These are phyloP conservation scores for Berberis vulgaris DNA, from an alignment of 164 flowering plant genomes.

Conservation along the genomic window DNA sequence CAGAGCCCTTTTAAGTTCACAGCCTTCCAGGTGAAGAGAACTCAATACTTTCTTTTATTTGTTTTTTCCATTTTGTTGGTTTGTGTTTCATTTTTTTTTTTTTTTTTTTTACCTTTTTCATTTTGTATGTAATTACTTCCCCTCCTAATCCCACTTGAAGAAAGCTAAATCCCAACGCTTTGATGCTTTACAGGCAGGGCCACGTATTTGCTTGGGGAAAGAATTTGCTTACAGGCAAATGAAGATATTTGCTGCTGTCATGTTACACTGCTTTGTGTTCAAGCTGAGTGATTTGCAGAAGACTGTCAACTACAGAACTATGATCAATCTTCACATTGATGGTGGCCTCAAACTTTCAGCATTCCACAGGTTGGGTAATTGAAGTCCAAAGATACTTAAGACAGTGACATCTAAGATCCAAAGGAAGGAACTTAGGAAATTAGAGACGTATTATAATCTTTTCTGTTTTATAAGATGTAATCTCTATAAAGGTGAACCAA, in stretches of 20 bases:
- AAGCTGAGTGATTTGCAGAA: constrained; percentile 34
- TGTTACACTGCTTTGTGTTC: constrained; percentile 45
- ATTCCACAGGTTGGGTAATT: constrained; percentile 12
- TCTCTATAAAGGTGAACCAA: too few species aligned
- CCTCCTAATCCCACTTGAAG: too few species aligned
- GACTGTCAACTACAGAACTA: constrained; percentile 43
- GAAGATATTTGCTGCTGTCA: constrained; percentile 54
- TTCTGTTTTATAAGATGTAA: too few species aligned
- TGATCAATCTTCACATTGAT: constrained; percentile 63
- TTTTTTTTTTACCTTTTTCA: too few species aligned
- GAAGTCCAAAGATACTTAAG: background rate
- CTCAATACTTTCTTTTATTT: too few species aligned
- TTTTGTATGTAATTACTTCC: too few species aligned
- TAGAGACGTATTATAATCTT: too few species aligned
- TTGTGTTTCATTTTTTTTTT: too few species aligned
- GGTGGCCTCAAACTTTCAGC: constrained; percentile 50
- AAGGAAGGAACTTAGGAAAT: too few species aligned
- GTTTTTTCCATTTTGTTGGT: too few species aligned
- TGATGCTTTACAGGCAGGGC: constrained; percentile 47
- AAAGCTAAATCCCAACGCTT: background rate
- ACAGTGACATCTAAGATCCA: background rate
- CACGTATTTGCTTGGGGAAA: constrained; percentile 60
- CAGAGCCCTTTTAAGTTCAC: constrained; percentile 47
- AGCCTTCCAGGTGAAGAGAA: constrained; percentile 1
- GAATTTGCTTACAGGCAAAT: constrained; percentile 75